phyloP scores from a whole-genome alignment of 1,139 yeast species.

The Hansenula sp. region DNA sequence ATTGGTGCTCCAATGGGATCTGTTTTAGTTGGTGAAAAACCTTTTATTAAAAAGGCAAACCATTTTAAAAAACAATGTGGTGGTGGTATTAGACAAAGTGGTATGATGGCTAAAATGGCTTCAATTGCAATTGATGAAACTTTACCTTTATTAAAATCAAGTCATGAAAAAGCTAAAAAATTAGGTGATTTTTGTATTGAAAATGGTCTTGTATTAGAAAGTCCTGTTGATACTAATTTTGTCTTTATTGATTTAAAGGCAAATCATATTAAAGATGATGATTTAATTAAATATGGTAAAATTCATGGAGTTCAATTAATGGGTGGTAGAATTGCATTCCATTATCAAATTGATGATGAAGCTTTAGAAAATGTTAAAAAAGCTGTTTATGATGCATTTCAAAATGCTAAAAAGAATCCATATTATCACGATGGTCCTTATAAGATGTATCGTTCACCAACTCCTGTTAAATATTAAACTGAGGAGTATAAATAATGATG shows the following conservation, averaged over 20 bases:
- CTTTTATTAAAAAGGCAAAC: conserved; percentile 65
- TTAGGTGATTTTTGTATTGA: conserved; percentile 58
- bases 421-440: conserved; percentile 35
- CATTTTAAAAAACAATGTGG: conserved; percentile 93
- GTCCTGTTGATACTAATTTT: conserved; percentile 85
- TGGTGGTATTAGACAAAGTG: conserved; percentile 92
- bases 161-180: conserved; percentile 67
- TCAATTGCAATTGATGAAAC: conserved; percentile 71
- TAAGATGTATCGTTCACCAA: conserved; percentile 34
- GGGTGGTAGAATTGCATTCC: conserved; percentile 82
- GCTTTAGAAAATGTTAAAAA: conserved; percentile 62
- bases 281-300: conserved; percentile 50
- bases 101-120: conserved; percentile 82
- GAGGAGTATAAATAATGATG: neutral
- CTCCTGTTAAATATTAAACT: conserved; percentile 23
- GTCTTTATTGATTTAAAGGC: conserved; percentile 68
- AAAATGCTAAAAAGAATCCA: conserved; percentile 40
- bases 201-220: conserved; percentile 52
- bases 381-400: conserved; percentile 55
- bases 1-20: conserved; percentile 96
- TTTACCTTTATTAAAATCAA: conserved; percentile 46
- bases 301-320: conserved; percentile 61
- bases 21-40: conserved; percentile 65
- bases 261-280: conserved; percentile 55
- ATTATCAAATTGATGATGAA: conserved; percentile 68